A percentile compares a stretch with the other conserved stretches of the same genome.
phyloP scores from a whole-genome alignment of 495 filamentous ascomycete species.

The Penicillium pancosmium region DNA sequence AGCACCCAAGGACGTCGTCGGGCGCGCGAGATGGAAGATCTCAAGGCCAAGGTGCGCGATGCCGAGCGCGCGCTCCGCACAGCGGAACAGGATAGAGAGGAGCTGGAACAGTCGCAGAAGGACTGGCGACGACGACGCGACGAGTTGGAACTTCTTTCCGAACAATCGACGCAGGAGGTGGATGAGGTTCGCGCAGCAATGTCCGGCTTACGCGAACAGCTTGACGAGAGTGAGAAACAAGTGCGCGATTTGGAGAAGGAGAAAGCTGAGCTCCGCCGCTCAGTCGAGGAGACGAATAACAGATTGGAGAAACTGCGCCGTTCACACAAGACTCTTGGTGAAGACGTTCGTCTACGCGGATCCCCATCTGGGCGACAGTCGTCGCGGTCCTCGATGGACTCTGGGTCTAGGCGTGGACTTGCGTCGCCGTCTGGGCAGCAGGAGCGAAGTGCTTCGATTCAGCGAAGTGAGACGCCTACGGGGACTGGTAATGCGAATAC shows the following conservation, averaged over 20 bases:
- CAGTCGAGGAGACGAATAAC: conserved; percentile 74
- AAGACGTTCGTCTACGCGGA: conserved; percentile 42
- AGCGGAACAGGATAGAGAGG: conserved; percentile 66
- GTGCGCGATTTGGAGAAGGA: conserved; percentile 80
- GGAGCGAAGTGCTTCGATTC: conserved; percentile 43
- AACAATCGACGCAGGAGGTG: conserved; percentile 69
- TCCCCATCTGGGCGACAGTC: conserved; percentile 54
- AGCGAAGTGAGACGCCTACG: conserved; percentile 43
- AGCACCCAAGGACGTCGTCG: conserved; percentile 73
- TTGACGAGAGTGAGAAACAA: conserved; percentile 88
- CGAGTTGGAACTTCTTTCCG: conserved; percentile 71
- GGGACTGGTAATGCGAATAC: conserved; percentile 24
- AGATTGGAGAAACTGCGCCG: conserved; percentile 81
- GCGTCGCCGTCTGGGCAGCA: conserved; percentile 41
- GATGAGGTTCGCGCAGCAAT: conserved; percentile 77
- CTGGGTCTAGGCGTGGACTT: conserved; percentile 48
- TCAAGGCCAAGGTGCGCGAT: conserved; percentile 76
- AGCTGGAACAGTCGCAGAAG: conserved; percentile 68
- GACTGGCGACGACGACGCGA: conserved; percentile 74
- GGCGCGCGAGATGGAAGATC: conserved; percentile 83
- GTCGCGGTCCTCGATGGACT: conserved; percentile 68
- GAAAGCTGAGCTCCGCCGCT: conserved; percentile 70
- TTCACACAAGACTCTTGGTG: conserved; percentile 59
- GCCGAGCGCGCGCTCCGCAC: conserved; percentile 74
- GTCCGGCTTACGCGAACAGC: conserved; percentile 71